Conservation (phyloP, 768 basidiomycete genomes). For the Russula abietina region DNA sequence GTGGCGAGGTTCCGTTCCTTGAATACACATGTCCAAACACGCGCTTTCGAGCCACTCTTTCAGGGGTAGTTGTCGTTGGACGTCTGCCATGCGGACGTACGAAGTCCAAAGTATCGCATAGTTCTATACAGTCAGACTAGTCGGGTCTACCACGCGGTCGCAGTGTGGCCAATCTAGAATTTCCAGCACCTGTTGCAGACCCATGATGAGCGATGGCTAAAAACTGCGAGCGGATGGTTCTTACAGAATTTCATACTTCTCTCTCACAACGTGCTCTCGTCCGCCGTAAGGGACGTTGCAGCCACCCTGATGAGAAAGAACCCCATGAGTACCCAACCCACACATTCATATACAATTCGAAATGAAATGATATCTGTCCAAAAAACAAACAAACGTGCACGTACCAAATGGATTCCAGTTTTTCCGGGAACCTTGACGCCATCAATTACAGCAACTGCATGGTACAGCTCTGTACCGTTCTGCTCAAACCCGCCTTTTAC, state of each 20-base stretch:
- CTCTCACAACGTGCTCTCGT: slow-evolving; percentile 35
- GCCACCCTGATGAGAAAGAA: slow-evolving; percentile 5
- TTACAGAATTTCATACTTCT: slow-evolving; percentile 42
- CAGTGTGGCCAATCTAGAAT: neutral
- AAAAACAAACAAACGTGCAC: slow-evolving; percentile 21
- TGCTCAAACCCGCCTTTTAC: slow-evolving; percentile 77
- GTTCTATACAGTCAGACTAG: neutral
- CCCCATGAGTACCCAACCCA: neutral
- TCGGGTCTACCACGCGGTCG: neutral
- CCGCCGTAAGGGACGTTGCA: slow-evolving; percentile 7
- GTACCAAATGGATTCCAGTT: slow-evolving; percentile 60
- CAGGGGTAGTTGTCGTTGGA: neutral
- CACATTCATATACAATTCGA: neutral
- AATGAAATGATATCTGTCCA: neutral
- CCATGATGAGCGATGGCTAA: neutral
- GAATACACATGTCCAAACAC: slow-evolving; percentile 8
- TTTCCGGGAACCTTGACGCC: slow-evolving; percentile 67
- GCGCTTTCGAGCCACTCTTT: neutral
- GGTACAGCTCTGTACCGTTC: slow-evolving; percentile 57
- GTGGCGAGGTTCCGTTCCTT: neutral
- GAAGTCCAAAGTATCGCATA: neutral
- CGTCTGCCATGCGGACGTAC: neutral
- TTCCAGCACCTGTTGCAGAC: slow-evolving; percentile 36
- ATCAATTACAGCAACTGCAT: slow-evolving; percentile 50
- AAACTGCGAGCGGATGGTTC: slow-evolving; percentile 15